These are phyloP conservation scores for Globisporangium camurandrum DNA, from an alignment of 352 stramenopile genomes.

Conservation along the genomic window DNA sequence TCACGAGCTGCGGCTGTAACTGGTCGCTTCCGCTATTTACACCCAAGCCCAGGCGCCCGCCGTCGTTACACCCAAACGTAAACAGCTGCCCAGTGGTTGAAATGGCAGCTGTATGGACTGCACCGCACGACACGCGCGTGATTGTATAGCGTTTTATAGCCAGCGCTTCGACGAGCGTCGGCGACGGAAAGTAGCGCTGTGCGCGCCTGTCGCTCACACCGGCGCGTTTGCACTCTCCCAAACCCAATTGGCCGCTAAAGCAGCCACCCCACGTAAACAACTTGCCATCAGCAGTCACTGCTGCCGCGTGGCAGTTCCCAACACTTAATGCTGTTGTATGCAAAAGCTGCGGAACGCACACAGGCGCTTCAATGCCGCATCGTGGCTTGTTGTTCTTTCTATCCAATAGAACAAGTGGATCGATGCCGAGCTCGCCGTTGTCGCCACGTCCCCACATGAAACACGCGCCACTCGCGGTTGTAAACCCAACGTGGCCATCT, in stretches of 20 bases:
- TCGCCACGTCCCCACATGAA: slow-evolving; percentile 58
- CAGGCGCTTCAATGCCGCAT: not conserved
- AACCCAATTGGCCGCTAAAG: slow-evolving; percentile 61
- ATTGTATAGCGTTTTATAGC: slow-evolving; percentile 37
- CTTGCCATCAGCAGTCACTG: slow-evolving; percentile 34
- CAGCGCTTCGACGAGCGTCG: slow-evolving; percentile 50
- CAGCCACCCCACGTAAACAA: slow-evolving; percentile 61
- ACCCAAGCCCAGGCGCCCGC: slow-evolving; percentile 84
- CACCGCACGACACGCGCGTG: slow-evolving; percentile 82
- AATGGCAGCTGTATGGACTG: slow-evolving; percentile 69
- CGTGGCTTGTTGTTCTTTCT: not conserved
- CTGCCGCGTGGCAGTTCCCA: slow-evolving; percentile 55
- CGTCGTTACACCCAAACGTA: slow-evolving; percentile 87
- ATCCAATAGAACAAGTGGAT: not conserved
- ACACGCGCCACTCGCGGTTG: slow-evolving; percentile 25
- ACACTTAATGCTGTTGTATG: no score
- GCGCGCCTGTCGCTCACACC: slow-evolving; percentile 37
- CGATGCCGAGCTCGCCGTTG: slow-evolving; percentile 49
- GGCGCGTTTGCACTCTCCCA: slow-evolving; percentile 46
- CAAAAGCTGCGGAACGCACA: no score
- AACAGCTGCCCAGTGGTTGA: slow-evolving; percentile 53
- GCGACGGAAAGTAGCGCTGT: slow-evolving; percentile 56
- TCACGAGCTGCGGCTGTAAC: slow-evolving; percentile 40
- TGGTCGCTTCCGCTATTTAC: slow-evolving; percentile 24
- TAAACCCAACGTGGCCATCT: slow-evolving; percentile 38